Base-by-base conservation (phyloP, 2,329 filamentous ascomycete genomes). In the Onygena corvina region DNA sequence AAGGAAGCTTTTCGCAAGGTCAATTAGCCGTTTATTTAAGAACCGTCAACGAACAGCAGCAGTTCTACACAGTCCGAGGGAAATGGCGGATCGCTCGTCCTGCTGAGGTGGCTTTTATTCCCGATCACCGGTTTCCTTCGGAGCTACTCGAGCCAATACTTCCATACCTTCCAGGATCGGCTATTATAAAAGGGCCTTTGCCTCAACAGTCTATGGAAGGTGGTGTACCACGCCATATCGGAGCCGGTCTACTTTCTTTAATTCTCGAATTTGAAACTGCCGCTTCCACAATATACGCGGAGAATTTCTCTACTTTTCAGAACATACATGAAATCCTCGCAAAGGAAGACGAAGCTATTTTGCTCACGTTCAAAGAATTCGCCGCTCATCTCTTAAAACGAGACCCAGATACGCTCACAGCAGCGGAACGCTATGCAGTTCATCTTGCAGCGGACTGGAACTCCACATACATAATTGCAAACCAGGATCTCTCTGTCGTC, bases 91-190 rank as follows among this genome's bases (percentile, higher is more conserved):
- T 69, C 16, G 62, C 60, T 29, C 56, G 55, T 5, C 58, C 67
- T 3, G 59, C 56, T 16, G 58, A 63, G 27, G 60, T 77, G 5
- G 67, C 71, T 40, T 78, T 73, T 56, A 66, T 71, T 7, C 63
- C 78, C 8, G 70, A 73, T 44, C 62, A 64, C 20, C 76, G 75
- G 54, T 66, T 74, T 7, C 61, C 71, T 23, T 64, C 62, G 1
- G 60, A 69, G 23, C 53, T 72, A 21, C 54, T 80, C 2, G 57
- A 69, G 9, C 66, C 70, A 1, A 58, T 81, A 2, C 51, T 74
- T 7, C 69, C 72, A 3, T 73, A 74, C 58, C 64, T 81, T 2
- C 78, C 78, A 0, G 58, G 61, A 27, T 34, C 47, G 1, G 49
- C 58, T 11, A 58, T 65, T 4, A 48, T 58, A 45, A 49, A 60